Evolutionary conservation across 1,284 basidiomycete genomes (phyloP), one percentile per base, ranked within the genome.

Genomic region (Inonotus obliquus): DNA sequence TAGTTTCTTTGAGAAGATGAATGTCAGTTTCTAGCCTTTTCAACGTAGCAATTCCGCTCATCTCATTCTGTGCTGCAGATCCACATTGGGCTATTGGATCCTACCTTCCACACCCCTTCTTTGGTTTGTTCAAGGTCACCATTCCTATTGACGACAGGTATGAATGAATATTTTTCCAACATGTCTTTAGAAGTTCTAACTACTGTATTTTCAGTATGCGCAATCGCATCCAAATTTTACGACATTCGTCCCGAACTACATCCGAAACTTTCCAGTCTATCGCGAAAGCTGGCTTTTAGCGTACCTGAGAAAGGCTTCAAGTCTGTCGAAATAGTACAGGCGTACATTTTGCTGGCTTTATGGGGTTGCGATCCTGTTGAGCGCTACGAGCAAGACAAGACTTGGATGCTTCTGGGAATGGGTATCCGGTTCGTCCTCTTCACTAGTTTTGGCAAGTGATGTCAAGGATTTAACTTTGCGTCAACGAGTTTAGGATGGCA

Each of bases 361-460:
- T 96, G 91, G 89, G 92, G 92, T 1, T 86, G 89, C 66, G 92
- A 93, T n/a, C 92, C 93, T 4, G 92, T 93, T 39, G 92, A 95
- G 74, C 84, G 92, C 17, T 98, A 94, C 70, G 97, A 99, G 72
- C 94, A 98, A 70, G 96, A 99, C 75, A 88, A 92, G 69, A 98
- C 96, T 0, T 99, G 96, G 95, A 73, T 94, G 68, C 79, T 94
- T 55, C 79, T 96, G 29, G 92, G 92, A 35, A 91, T 93, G 87
- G 91, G 84, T 14, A 92, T 92, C 66, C 79, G 89, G 88, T 89
- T 62, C 48, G 72, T 62, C 17, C 10, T 44, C 13, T n/a, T 4
- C 65, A 68, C 60, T n/a, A n/a, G n/a, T 47, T 45, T 37, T 56
- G 60, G 21, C 49, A 5, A 57, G 17, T 23, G 39, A 52, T 37